Base-by-base conservation (phyloP, 352 stramenopile species). In the Phytophthora podocarpi region DNA sequence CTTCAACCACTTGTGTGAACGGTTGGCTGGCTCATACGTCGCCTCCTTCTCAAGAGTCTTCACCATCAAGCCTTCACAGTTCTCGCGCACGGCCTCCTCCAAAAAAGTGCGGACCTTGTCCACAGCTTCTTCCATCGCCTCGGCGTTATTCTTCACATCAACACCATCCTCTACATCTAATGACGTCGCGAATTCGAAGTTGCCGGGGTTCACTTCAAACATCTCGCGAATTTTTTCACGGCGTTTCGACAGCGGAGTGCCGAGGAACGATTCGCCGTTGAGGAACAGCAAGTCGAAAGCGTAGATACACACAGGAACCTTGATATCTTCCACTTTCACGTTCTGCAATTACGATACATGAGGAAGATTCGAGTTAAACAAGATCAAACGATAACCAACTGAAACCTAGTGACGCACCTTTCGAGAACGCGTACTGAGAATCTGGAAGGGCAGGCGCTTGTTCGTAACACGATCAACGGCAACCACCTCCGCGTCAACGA, bases 1-100 rank as follows among this genome's bases (percentile, higher is more conserved):
- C 71, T 99, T 99, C 37, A 99, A 84, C 98, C 98, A 99, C 73
- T 99, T 99, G 53, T 99, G 85, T 8, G 96, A 99, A 32, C 97
- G 90, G 59, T 97, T 98, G 6, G 95, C 98, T 6, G 98, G 97
- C 68, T 99, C 93, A 73, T 99, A 99, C 1, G 93, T 97, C 16
- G 93, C 93, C 73, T 99, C 97, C 18, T 93, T 86, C 59, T 98
- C 86, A 3, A 99, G 83, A 15, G 97, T 99, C 76, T 99, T 99
- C n/a, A 99, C 96, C 97, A 99, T 99, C 23, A 99, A 81, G 13
- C 98, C 96, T 72, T 98, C 96, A 59, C 93, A 98, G 45, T 97
- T 95, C 43, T 95, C 89, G 21, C 95, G 92, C 37, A 98, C 90
- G 10, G 96, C 90, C 40, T 93, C 80, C 59, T 99, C 96, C 10